Percentiles rank a stretch among this genome's conserved stretches.
Evolutionary conservation across 1,139 yeast species (phyloP).

Genomic region (Yarrowia galli): DNA sequence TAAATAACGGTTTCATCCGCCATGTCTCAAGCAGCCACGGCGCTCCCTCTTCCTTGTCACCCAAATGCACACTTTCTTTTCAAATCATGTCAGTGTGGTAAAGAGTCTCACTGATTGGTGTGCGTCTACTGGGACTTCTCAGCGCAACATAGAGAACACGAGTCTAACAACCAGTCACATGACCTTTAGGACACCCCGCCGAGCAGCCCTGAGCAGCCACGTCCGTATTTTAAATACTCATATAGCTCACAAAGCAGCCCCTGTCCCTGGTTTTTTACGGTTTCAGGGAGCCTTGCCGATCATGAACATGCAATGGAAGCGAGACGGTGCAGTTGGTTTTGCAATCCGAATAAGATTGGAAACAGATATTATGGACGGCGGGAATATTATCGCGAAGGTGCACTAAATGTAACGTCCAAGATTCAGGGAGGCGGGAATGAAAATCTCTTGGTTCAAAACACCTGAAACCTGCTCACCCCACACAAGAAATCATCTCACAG

Average conservation of each 20-base stretch:
- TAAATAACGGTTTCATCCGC: background rate
- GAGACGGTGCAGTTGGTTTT: background rate
- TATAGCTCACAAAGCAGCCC: constrained; percentile 8
- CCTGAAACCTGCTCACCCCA: too few species aligned
- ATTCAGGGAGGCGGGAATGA: background rate
- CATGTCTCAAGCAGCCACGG: constrained; percentile 20
- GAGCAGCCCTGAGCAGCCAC: background rate
- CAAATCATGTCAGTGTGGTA: background rate
- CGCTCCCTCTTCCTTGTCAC: background rate
- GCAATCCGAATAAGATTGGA: background rate
- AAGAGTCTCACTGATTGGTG: background rate
- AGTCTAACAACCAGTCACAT: background rate
- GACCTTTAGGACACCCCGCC: background rate
- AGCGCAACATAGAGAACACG: too few species aligned
- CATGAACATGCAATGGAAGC: background rate
- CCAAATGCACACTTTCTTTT: background rate
- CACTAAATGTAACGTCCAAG: background rate
- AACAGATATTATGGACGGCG: background rate
- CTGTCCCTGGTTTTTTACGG: constrained; percentile 6
- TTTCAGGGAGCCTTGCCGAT: constrained; percentile 23
- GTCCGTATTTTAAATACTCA: background rate
- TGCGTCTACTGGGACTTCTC: too few species aligned
- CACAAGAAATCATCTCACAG: too few species aligned
- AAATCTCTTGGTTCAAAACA: too few species aligned
- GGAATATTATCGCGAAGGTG: background rate